Percentiles rank a stretch among this genome's conserved stretches.
These are phyloP conservation scores for Casuarina cunninghamiana DNA, from an alignment of 306 rosid species.

Conservation along the genomic window DNA sequence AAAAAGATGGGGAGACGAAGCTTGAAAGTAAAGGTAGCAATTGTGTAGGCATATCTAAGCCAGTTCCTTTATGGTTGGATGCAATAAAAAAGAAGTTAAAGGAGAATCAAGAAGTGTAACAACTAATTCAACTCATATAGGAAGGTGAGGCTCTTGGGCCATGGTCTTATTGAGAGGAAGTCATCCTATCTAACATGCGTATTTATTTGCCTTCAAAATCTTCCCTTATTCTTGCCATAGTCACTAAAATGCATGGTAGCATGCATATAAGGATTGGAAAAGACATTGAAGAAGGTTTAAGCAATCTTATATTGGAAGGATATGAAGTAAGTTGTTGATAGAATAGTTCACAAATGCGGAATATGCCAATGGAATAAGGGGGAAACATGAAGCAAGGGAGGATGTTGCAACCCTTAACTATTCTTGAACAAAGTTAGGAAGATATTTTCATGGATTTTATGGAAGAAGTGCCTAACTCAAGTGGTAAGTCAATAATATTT, in stretches of 20 bases:
- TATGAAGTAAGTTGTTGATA: neutral
- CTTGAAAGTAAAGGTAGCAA: too few relatives aligned
- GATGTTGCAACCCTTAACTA: neutral
- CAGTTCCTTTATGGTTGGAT: neutral
- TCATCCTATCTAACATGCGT: too few relatives aligned
- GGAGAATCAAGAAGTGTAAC: too few relatives aligned
- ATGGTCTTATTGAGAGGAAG: too few relatives aligned
- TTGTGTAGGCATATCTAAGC: neutral
- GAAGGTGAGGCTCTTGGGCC: too few relatives aligned
- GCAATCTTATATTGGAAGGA: neutral
- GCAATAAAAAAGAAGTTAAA: too few relatives aligned
- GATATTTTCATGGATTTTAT: constrained; percentile 4
- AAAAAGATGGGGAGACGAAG: neutral
- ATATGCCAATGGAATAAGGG: neutral
- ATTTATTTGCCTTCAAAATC: too few relatives aligned
- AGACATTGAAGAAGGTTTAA: too few relatives aligned
- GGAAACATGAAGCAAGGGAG: neutral
- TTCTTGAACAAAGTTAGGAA: neutral
- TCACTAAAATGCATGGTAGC: too few relatives aligned
- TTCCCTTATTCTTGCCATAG: too few relatives aligned
- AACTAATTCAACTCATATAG: too few relatives aligned
- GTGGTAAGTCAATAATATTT: neutral
- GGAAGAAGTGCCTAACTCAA: rapidly evolving
- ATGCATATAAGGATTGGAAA: neutral
- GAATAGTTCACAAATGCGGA: neutral